Evolutionary conservation across 495 filamentous ascomycete genomes (phyloP).

Genomic region (Daldinia decipiens): DNA sequence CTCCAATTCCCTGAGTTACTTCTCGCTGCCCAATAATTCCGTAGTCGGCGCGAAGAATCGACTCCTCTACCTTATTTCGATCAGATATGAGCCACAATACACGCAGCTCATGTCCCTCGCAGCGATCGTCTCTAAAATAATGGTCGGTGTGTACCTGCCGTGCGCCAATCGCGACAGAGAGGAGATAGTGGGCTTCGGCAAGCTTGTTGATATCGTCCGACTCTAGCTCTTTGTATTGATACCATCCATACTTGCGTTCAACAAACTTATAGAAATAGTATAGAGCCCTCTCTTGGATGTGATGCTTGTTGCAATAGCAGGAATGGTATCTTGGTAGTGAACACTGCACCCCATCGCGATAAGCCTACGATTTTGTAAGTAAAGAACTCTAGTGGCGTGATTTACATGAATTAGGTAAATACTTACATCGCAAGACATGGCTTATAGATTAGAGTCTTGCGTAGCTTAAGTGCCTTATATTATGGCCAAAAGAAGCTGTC

Average conservation of each 20-base stretch:
- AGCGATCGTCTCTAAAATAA: not conserved
- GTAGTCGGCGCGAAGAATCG: not conserved
- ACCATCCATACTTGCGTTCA: not conserved
- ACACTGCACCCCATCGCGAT: not conserved
- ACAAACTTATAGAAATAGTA: not conserved
- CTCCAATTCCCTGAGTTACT: not conserved
- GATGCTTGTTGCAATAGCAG: not conserved
- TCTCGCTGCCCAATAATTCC: not conserved
- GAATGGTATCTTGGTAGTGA: not conserved
- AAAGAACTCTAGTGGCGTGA: not conserved
- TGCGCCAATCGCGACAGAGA: not conserved
- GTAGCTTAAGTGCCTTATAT: not conserved
- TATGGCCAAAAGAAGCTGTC: no score
- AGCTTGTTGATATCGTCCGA: not conserved
- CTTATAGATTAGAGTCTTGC: not conserved
- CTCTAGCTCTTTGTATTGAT: not conserved
- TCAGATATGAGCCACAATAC: not conserved
- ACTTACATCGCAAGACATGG: not conserved
- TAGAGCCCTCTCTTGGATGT: not conserved
- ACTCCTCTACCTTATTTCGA: not conserved
- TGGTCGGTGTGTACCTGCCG: not conserved
- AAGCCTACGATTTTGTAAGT: not conserved
- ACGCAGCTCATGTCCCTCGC: not conserved
- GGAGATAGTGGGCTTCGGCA: not conserved
- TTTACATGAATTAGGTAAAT: not conserved